phyloP scores from a whole-genome alignment of 2,329 filamentous ascomycete genomes.

The Pezicula carpinea region DNA sequence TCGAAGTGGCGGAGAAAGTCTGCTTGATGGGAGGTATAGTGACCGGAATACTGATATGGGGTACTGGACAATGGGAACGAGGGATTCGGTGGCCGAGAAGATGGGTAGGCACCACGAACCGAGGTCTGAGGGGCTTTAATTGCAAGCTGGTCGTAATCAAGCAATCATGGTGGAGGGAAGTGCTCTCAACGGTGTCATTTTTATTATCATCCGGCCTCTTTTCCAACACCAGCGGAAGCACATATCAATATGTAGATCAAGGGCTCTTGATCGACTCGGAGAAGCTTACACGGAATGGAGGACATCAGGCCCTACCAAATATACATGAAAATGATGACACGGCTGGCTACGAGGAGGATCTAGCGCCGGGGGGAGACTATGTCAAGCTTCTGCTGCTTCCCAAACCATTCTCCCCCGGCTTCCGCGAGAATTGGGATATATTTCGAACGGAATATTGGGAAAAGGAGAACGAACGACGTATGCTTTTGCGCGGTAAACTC shows the following conservation, averaged over 20 bases:
- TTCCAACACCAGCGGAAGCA: constrained; percentile 61
- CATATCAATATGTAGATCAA: constrained; percentile 74
- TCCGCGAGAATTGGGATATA: constrained; percentile 94
- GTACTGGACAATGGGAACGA: constrained; percentile 92
- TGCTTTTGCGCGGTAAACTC: constrained; percentile 65
- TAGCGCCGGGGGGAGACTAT: constrained; percentile 84
- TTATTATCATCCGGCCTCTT: constrained; percentile 73
- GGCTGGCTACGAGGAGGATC: constrained; percentile 75
- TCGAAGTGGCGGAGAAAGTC: constrained; percentile 86
- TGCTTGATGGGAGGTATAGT: constrained; percentile 88
- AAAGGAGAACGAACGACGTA: constrained; percentile 84
- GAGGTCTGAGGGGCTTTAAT: constrained; percentile 88
- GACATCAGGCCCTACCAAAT: constrained; percentile 34
- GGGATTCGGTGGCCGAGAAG: constrained; percentile 90
- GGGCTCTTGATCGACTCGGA: constrained; percentile 54
- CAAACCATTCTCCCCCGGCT: constrained; percentile 91
- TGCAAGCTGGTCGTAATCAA: constrained; percentile 90
- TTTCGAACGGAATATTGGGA: constrained; percentile 97
- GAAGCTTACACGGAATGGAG: constrained; percentile 47
- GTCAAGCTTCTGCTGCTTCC: constrained; percentile 86
- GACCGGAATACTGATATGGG: constrained; percentile 84
- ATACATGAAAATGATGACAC: constrained; percentile 56
- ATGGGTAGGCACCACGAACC: constrained; percentile 86
- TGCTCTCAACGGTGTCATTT: constrained; percentile 68
- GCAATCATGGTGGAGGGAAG: constrained; percentile 75